A percentile compares a stretch with the other conserved stretches of the same genome.
phyloP scores from a whole-genome alignment of 2,329 filamentous ascomycete genomes.

The Pochonia chlamydosporia region DNA sequence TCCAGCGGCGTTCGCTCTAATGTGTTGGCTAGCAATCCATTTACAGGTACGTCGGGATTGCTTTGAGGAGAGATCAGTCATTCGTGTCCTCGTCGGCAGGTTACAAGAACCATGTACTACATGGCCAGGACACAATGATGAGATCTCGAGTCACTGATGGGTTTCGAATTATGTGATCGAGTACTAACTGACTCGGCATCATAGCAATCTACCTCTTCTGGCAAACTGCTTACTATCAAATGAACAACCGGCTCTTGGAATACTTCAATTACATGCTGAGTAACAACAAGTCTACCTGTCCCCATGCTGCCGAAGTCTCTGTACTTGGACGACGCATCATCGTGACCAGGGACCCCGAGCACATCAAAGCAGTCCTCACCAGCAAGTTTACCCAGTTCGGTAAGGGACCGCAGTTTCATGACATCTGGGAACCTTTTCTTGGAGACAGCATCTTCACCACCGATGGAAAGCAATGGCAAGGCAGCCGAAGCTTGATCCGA shows the following conservation, averaged over 20 bases:
- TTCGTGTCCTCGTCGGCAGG: no score
- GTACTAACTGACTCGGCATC: background rate
- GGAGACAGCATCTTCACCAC: conserved; percentile 74
- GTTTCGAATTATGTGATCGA: no score
- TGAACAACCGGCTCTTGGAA: conserved; percentile 3
- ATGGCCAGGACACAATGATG: no score
- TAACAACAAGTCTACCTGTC: background rate
- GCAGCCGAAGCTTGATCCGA: conserved; percentile 69
- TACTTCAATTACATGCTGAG: background rate
- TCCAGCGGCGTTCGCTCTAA: conserved; percentile 5
- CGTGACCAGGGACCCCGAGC: conserved; percentile 77
- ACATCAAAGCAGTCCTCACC: conserved; percentile 85
- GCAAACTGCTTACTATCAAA: background rate
- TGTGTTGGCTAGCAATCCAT: conserved; percentile 3
- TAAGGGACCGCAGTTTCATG: conserved; percentile 70
- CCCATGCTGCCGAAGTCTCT: conserved; percentile 42
- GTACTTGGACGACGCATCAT: conserved; percentile 53
- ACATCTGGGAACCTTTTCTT: conserved; percentile 69
- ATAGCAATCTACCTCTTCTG: background rate
- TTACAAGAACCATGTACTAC: no score
- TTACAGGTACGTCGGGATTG: background rate
- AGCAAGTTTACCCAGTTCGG: conserved; percentile 81
- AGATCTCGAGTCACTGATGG: no score
- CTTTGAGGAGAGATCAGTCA: background rate
- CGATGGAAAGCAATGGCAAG: conserved; percentile 73